Evolutionary conservation across 768 basidiomycete genomes (phyloP), one percentile per base, ranked within the genome.

Genomic region (Boletus reticuloceps): DNA sequence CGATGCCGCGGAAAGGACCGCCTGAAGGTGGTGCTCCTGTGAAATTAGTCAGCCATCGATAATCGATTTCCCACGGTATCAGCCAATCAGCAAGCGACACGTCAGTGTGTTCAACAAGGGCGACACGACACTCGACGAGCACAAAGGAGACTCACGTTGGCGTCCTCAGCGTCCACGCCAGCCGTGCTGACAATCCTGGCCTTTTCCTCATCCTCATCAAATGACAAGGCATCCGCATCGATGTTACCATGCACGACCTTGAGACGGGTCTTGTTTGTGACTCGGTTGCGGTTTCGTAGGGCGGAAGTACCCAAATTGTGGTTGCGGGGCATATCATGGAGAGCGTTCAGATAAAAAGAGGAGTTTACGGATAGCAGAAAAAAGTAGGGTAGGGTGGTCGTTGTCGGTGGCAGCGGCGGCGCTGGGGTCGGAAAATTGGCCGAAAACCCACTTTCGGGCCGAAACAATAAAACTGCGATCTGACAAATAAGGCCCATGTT

Each of bases 211-310:
- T 94, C 91, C 66, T 93, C 92, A 46, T 91, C 89, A 60, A 90
- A 84, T 54, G 90, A 81, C 60, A 89, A 75, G 39, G 85, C 79
- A 68, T 91, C 91, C 32, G 84, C 85, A 66, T 93, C 91, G 76
- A 90, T 82, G 71, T 82, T 83, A 56, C 90, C 91, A 72, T 85
- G 83, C 68, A 86, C 75, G 76, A 94, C 85, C 78, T 83, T 89
- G 69, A 94, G 88, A 58, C 90, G 85, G 65, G 89, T 91, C 80
- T 94, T 94, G 79, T 93, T 91, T 71, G 89, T 94, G 76, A 94
- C 87, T 71, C 90, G 86, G 76, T 91, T 91, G 74, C 90, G 86
- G 69, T 91, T 91, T 73, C 91, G 75, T 75, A 89, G 86, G 62
- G 88, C 83, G 57, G 89, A 86, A 64, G 86, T 82, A 74, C 83